Evolutionary conservation across 345 rosid species (phyloP).

Genomic region (Turnera subulata): DNA sequence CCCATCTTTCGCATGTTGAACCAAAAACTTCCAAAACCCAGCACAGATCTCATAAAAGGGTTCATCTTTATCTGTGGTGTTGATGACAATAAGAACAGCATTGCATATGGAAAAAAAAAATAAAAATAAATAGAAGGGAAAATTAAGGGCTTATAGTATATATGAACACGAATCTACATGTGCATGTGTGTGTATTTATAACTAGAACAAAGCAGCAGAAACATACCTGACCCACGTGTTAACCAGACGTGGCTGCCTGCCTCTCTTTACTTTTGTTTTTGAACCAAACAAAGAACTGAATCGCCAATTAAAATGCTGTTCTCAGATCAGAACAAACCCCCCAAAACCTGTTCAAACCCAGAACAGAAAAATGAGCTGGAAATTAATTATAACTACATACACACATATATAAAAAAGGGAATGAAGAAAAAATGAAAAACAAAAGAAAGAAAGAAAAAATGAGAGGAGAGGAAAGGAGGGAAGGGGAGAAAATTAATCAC

Average conservation of each 20-base stretch:
- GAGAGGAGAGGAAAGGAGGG: no score
- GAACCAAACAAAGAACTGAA: conserved; percentile 10
- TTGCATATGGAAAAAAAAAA: conserved; percentile 11
- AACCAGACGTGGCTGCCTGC: background rate
- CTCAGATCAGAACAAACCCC: conserved; percentile 4
- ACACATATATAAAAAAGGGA: background rate
- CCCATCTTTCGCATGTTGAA: conserved; percentile 20
- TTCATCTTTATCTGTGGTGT: background rate
- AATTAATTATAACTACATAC: background rate
- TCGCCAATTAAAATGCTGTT: conserved; percentile 11
- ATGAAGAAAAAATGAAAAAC: background rate
- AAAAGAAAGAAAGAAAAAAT: conserved; percentile 3
- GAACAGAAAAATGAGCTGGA: no score
- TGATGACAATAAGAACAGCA: conserved; percentile 9
- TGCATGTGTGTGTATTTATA: background rate
- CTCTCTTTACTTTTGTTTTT: background rate
- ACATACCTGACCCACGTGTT: conserved; percentile 12
- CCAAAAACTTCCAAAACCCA: conserved; percentile 1
- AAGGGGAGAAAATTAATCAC: background rate
- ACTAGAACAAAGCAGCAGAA: background rate
- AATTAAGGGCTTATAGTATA: background rate
- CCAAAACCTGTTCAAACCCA: conserved; percentile 6
- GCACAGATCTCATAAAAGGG: conserved; percentile 9
- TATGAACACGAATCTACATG: no score
- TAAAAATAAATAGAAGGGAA: background rate